Evolutionary conservation across 192 early-diverging fungal species (phyloP), one percentile per base, ranked within the genome.

Genomic region (Spizellomyces punctatus): DNA sequence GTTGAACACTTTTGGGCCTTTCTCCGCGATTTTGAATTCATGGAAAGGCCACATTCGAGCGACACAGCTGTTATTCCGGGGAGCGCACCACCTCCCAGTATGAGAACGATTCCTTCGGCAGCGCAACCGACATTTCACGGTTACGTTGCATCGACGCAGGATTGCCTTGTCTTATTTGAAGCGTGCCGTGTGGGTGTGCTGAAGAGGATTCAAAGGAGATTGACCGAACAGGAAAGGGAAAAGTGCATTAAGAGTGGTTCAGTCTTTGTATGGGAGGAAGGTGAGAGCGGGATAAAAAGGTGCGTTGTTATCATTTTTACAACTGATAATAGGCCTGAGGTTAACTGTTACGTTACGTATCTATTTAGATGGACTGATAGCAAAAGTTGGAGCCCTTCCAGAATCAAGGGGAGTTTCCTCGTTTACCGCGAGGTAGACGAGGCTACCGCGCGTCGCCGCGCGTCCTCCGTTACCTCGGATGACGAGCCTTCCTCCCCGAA

Each of bases 191-290:
- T 87, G 19, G 90, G 91, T 21, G 82, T 88, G 65, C 85, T 93
- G 59, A 81, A 85, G 58, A 83, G 91, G 10, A 88, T 95, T 21
- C 92, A 91, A 55, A 88, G 93, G 17, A 83, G 94, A 44, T 77
- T 96, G 27, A 90, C 91, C 44, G 91, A 93, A 41, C 88, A 88
- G 41, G 94, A 96, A 78, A 86, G 93, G 46, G 85, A 73, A 71
- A 83, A 83, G 17, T 79, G 83, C 49, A 93, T 96, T 59, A 83
- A 88, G 49, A 93, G 92, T 4, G 94, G 94, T 4, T 92, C 93
- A 6, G 89, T 95, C 19, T 96, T 93, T 82, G 92, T 92, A 50
- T 95, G 92, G 89, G 91, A 94, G 73, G 94, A 96, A 80, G 75
- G 88, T 64, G 93, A 96, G 78, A 89, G 89, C 58, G 93, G 93